phyloP scores from a whole-genome alignment of 2,329 filamentous ascomycete species.

The Fusarium sp. region DNA sequence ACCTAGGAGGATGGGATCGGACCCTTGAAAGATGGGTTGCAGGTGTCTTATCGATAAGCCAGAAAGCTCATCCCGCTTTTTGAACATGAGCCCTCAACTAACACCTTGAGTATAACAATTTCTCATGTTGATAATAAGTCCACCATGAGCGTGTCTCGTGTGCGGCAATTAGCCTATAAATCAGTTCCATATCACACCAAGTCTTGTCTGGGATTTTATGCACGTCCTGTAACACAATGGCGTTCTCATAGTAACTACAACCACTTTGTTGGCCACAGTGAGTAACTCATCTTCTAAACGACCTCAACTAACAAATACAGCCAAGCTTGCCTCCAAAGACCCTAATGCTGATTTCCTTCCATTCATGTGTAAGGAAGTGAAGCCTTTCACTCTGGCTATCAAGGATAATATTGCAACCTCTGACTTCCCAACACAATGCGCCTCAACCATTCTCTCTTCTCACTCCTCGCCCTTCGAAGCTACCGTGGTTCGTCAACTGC shows the following conservation, averaged over 20 bases:
- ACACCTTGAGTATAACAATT: constrained; percentile 6
- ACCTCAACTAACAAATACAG: constrained; percentile 18
- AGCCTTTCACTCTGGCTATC: constrained; percentile 64
- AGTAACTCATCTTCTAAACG: constrained; percentile 18
- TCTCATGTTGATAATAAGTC: constrained; percentile 36
- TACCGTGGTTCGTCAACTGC: constrained; percentile 77
- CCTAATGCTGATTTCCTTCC: constrained; percentile 14
- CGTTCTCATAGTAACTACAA: constrained; percentile 47
- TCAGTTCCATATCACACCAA: background rate
- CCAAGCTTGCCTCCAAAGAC: constrained; percentile 1
- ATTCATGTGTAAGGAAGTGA: constrained; percentile 33
- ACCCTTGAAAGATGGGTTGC: constrained; percentile 13
- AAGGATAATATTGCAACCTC: constrained; percentile 81
- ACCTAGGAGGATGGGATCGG: background rate
- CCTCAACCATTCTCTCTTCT: constrained; percentile 75
- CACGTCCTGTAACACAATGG: constrained; percentile 32
- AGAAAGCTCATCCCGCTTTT: constrained; percentile 27
- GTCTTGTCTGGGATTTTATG: background rate
- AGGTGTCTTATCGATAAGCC: constrained; percentile 37
- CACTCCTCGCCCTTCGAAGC: constrained; percentile 84
- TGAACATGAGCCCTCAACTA: background rate
- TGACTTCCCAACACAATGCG: constrained; percentile 80
- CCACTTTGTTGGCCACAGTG: constrained; percentile 49
- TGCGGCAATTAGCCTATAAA: constrained; percentile 38
- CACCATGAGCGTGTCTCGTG: constrained; percentile 47